Evolutionary conservation across 169 alveolate genomes (phyloP).

Genomic region (Plasmodium yoelii): DNA sequence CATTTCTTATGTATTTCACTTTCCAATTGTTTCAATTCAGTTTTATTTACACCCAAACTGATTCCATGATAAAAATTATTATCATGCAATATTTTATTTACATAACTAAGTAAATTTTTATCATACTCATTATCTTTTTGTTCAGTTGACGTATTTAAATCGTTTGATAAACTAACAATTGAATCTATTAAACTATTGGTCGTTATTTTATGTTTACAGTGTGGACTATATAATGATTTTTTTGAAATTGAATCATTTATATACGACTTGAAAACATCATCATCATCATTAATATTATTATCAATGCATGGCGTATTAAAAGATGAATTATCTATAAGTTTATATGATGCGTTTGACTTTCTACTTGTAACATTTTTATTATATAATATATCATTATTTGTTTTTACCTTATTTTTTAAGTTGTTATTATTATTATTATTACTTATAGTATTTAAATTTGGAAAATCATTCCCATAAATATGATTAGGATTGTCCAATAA

Average conservation of each 20-base stretch:
- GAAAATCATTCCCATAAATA: slow-evolving; percentile 8
- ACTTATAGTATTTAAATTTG: slow-evolving; percentile 17
- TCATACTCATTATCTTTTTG: slow-evolving; percentile 39
- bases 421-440: slow-evolving; percentile 12
- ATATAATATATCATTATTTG: slow-evolving; percentile 12
- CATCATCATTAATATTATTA: background rate
- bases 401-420: slow-evolving; percentile 7
- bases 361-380: slow-evolving; percentile 16
- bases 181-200: slow-evolving; percentile 74
- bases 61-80: slow-evolving; percentile 17
- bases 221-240: background rate
- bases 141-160: slow-evolving; percentile 26
- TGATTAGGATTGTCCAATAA: slow-evolving; percentile 28
- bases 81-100: slow-evolving; percentile 23
- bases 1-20: slow-evolving; percentile 25
- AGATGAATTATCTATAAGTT: background rate
- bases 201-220: slow-evolving; percentile 15
- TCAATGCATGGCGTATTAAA: slow-evolving; percentile 7
- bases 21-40: slow-evolving; percentile 33
- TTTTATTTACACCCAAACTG: slow-evolving; percentile 34
- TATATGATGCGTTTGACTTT: slow-evolving; percentile 6
- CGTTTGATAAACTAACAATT: slow-evolving; percentile 63
- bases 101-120: slow-evolving; percentile 42
- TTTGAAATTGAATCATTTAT: slow-evolving; percentile 14
- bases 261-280: slow-evolving; percentile 14